A percentile compares a stretch with the other conserved stretches of the same genome.
phyloP scores from a whole-genome alignment of 2,329 filamentous ascomycete genomes.

The Penicillium sp. region DNA sequence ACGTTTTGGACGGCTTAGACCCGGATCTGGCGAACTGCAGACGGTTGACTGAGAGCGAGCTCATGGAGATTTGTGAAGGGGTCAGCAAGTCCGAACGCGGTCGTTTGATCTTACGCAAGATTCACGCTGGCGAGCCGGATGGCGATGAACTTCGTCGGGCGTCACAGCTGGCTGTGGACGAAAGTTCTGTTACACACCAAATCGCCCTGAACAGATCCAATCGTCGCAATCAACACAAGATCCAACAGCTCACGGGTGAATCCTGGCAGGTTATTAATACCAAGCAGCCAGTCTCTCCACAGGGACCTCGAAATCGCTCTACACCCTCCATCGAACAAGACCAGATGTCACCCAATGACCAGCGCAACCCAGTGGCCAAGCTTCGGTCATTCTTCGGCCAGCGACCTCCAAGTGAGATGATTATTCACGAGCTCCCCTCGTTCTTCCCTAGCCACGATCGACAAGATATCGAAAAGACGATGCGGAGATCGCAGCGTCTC shows the following conservation, averaged over 20 bases:
- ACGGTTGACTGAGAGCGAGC: conserved; percentile 78
- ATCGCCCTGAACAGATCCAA: conserved; percentile 63
- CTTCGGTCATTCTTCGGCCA: conserved; percentile 77
- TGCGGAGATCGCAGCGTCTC: conserved; percentile 83
- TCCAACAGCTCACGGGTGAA: conserved; percentile 86
- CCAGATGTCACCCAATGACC: conserved; percentile 24
- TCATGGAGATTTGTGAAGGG: conserved; percentile 89
- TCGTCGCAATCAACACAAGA: conserved; percentile 79
- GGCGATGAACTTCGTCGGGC: conserved; percentile 82
- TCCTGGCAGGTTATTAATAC: conserved; percentile 70
- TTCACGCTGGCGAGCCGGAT: conserved; percentile 88
- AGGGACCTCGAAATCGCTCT: conserved; percentile 39
- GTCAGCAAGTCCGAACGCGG: conserved; percentile 82
- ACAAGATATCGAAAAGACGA: conserved; percentile 93
- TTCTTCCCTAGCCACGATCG: conserved; percentile 96
- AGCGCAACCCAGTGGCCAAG: conserved; percentile 40
- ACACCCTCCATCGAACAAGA: conserved; percentile 30
- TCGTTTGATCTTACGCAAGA: conserved; percentile 84
- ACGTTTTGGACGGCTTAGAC: conserved; percentile 82
- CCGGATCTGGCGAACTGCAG: conserved; percentile 79
- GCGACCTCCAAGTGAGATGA: conserved; percentile 92
- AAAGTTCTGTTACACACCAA: conserved; percentile 71
- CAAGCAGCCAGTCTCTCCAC: conserved; percentile 82
- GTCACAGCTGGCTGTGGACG: conserved; percentile 84
- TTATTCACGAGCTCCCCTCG: conserved; percentile 90